phyloP scores from a whole-genome alignment of 1,139 yeast species.

The Saccharomyces hybrid region DNA sequence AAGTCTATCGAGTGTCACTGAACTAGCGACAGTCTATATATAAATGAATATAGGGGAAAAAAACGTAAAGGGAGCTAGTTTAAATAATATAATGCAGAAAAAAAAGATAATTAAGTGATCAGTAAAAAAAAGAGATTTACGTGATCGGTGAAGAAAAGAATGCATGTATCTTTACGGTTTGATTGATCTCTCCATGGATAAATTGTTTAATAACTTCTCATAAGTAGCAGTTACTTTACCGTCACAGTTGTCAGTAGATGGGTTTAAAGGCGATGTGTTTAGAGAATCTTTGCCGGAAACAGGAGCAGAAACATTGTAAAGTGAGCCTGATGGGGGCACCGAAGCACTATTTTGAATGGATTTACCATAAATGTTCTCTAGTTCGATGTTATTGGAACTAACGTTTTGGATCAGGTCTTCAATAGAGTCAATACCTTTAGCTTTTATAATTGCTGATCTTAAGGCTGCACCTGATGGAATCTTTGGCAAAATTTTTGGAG shows the following conservation, averaged over 20 bases:
- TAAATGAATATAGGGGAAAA: not conserved
- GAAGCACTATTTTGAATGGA: slow-evolving; percentile 7
- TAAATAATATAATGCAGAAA: not conserved
- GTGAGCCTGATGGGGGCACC: slow-evolving; percentile 7
- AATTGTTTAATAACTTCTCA: slow-evolving; percentile 55
- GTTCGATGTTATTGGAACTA: slow-evolving; percentile 43
- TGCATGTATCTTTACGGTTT: not conserved
- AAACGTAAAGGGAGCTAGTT: not conserved
- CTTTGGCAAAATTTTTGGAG: slow-evolving; percentile 19
- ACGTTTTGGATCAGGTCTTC: slow-evolving; percentile 60
- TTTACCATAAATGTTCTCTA: slow-evolving; percentile 47
- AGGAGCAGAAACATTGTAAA: not conserved
- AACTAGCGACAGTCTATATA: not conserved
- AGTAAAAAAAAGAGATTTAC: not conserved
- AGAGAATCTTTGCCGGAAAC: not conserved
- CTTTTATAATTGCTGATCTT: slow-evolving; percentile 64
- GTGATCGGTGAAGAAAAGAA: not conserved
- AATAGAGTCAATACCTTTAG: slow-evolving; percentile 67
- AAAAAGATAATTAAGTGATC: not conserved
- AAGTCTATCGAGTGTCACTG: not conserved
- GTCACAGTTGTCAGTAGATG: slow-evolving; percentile 26
- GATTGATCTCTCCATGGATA: slow-evolving; percentile 43
- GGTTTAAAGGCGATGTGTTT: not conserved
- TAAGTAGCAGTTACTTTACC: slow-evolving; percentile 52
- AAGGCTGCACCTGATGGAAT: slow-evolving; percentile 69